Evolutionary conservation across 2,329 filamentous ascomycete species (phyloP), one percentile per base, ranked within the genome.

Genomic region (Sporothrix dimorphospora): DNA sequence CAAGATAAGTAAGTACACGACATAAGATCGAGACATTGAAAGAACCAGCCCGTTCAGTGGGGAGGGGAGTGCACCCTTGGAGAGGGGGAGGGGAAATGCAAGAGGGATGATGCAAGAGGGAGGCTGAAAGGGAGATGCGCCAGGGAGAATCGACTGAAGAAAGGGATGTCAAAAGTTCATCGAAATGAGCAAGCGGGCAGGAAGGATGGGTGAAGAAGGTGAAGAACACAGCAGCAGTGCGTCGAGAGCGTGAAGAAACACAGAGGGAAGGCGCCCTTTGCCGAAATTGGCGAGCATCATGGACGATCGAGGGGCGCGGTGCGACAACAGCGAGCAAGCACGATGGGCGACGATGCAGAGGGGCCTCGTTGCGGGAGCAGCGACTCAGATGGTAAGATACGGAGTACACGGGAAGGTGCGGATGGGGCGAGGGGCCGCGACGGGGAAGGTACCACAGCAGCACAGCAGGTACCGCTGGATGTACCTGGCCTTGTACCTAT

Each of bases 201-300:
- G 63, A 67, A 67, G 42, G 49, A 69, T 21, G 49, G 67, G 51
- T 59, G 67, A 30, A 69, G 51, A 21, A 21, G 45, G 14, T 19
- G 14, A 12, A 4, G 14, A 42, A 27, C 9, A 49, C 34, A 38
- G 40, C n/a, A 66, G 42, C 12, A 49, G 47, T 19, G 27, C 19
- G 45, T 30, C 19, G 27, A 30, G n/a, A 34, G 42, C 19, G 59
- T 27, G 21, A 65, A 45, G 57, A 65, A 53, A 7, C 21, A 19
- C 59, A 63, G 27, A 30, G 21, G 34, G 53, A 42, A 69, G 34
- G 21, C 49, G 38, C 67, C 24, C 34, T 24, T 70, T 49, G 40
- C 68, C 68, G 53, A 70, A 69, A 69, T 61, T 61, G 27, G 68
- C 68, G 68, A 24, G 11, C 55, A 70, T 61, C 55, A 19, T 19